Percentiles rank a stretch among this genome's conserved stretches.
phyloP scores from a whole-genome alignment of 202 grass and related monocot species.

The Schoenoplectus tabernaemontani region DNA sequence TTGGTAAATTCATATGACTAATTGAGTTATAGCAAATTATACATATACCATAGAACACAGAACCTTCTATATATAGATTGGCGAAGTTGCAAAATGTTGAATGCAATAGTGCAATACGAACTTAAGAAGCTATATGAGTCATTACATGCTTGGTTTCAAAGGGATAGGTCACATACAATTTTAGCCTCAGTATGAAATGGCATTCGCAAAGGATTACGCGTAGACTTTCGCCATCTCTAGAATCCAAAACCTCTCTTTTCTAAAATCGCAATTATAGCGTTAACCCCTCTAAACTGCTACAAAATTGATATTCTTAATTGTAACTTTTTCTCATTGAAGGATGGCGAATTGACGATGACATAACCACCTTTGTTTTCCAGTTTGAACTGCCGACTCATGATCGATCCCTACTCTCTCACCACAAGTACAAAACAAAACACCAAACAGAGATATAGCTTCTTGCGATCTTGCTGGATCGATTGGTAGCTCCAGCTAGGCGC shows the following conservation, averaged over 20 bases:
- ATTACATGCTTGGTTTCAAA: not conserved
- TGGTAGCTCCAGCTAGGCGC: not conserved
- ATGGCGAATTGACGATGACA: not conserved
- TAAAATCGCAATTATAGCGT: not conserved
- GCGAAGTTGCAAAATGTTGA: too few species aligned
- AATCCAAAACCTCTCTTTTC: constrained; percentile 1
- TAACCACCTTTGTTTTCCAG: not conserved
- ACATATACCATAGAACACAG: too few species aligned
- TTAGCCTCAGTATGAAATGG: not conserved
- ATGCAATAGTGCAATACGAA: too few species aligned
- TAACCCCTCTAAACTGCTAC: not conserved
- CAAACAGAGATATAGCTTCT: not conserved
- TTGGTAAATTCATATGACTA: too few species aligned
- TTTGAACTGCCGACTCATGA: not conserved
- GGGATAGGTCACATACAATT: not conserved
- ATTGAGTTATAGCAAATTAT: too few species aligned
- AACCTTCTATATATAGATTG: too few species aligned
- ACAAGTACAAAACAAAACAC: not conserved
- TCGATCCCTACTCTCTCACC: not conserved
- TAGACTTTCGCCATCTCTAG: not conserved
- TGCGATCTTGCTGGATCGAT: not conserved
- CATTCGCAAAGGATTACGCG: not conserved
- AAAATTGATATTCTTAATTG: not conserved
- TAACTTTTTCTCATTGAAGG: not conserved
- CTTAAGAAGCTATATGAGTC: not conserved